phyloP scores from a whole-genome alignment of 2,329 filamentous ascomycete genomes.

The Coniella vitis region DNA sequence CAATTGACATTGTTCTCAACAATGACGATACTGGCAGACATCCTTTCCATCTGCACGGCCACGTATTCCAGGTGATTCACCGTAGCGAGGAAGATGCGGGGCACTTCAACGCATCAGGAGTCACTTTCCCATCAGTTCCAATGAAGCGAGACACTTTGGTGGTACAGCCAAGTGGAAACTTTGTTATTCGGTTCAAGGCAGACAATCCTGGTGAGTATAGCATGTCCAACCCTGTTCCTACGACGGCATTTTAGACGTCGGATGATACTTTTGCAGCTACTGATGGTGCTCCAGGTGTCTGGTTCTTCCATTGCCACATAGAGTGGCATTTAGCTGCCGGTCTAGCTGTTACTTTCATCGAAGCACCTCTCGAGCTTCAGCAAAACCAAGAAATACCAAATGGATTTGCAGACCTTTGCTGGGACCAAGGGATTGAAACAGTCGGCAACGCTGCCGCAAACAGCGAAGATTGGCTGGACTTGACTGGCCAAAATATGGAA shows the following conservation, averaged over 20 bases:
- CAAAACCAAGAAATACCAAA: conserved; percentile 40
- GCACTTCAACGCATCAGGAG: conserved; percentile 22
- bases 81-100: conserved; percentile 53
- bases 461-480: conserved; percentile 53
- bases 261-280: too few species aligned
- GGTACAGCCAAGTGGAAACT: conserved; percentile 57
- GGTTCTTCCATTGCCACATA: conserved; percentile 46
- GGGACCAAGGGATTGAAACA: conserved; percentile 39
- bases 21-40: conserved; percentile 66
- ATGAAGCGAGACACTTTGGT: conserved; percentile 64
- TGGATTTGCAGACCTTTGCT: conserved; percentile 35
- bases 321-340: conserved; percentile 48
- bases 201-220: too few species aligned
- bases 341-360: conserved; percentile 34
- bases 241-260: too few species aligned
- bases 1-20: conserved; percentile 69
- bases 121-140: conserved; percentile 48
- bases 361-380: conserved; percentile 41
- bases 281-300: too few species aligned
- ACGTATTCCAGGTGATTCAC: conserved; percentile 62
- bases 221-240: too few species aligned
- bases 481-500: conserved; percentile 21
- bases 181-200: conserved; percentile 60
- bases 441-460: conserved; percentile 72
- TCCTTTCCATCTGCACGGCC: conserved; percentile 74